Evolutionary conservation across 805 yeast species (phyloP), one percentile per base, ranked within the genome.

Genomic region (Candida vartiovaarae): DNA sequence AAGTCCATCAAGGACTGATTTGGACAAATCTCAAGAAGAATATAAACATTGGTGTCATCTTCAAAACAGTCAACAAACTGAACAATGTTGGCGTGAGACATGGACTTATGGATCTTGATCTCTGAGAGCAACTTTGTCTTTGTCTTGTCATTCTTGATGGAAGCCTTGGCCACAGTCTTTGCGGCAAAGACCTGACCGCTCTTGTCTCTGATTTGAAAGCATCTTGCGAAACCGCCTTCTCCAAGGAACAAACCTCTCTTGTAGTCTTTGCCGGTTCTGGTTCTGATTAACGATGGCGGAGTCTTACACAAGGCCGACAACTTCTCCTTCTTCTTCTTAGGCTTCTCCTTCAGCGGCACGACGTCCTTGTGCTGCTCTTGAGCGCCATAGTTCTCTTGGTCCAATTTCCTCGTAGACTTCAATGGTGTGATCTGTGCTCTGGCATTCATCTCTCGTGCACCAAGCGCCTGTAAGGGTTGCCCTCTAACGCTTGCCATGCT

Each of bases 151-250:
- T 84, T 82, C 53, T 83, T 85, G 53, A 93, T 83, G 8, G 97
- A 89, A 0, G 90, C 90, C 65, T 93, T 93, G 43, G 99, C 99
- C 32, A 93, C 95, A 0, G 99, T 95, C 61, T 93, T 93, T 30
- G 99, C 99, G 20, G 99, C 99, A 64, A 73, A 93, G 2, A 86
- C 75, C 57, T 79, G 78, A 32, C 98, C 98, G 51, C 76, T 70
- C 48, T 88, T 84, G 65, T 90, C 96, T 61, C 84, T 87, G 73
- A 93, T 93, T 63, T 93, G 97, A 67, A 93, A 93, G 62, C 99
- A 93, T 60, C 98, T 79, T 15, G 99, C 99, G 71, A 93, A 93
- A 0, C 99, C 99, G 48, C 99, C 99, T 68, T 91, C 98, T 32
- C 99, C 99, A 32, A 93, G 71, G 56, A 89, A 90, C 47, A 73